Conservation (phyloP, 495 filamentous ascomycete genomes). For the Daldinia vernicosa region DNA sequence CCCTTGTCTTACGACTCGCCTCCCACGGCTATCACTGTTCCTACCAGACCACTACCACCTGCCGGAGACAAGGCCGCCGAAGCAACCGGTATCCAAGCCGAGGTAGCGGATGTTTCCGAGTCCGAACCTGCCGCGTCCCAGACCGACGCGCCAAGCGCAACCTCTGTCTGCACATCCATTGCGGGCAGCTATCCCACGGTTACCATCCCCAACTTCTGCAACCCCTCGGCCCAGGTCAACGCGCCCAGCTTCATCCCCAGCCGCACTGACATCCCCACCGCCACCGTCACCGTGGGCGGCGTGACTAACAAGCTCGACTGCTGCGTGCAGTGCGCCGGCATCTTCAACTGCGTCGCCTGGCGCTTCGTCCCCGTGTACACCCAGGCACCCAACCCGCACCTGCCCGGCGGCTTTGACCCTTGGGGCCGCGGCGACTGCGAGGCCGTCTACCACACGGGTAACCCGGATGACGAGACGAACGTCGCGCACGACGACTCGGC, state of each 20-base stretch:
- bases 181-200: constrained; percentile 34
- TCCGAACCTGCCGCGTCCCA: background rate
- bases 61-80: background rate
- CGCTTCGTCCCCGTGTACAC: constrained; percentile 42
- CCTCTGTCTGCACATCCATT: constrained; percentile 37
- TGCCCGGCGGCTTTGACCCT: constrained; percentile 45
- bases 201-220: constrained; percentile 46
- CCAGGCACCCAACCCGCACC: constrained; percentile 25
- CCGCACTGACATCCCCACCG: constrained; percentile 27
- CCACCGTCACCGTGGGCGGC: constrained; percentile 36
- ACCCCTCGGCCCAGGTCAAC: constrained; percentile 41
- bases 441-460: constrained; percentile 41
- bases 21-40: constrained; percentile 39
- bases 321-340: constrained; percentile 42
- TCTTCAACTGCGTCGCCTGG: constrained; percentile 48
- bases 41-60: constrained; percentile 3
- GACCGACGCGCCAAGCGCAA: constrained; percentile 6
- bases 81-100: constrained; percentile 3
- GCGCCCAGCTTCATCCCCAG: constrained; percentile 25
- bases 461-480: constrained; percentile 1
- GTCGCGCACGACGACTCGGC: background rate
- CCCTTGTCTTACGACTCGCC: constrained; percentile 39
- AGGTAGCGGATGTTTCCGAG: background rate
- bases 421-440: constrained; percentile 43
- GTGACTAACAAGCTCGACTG: constrained; percentile 46